A percentile compares a stretch with the other conserved stretches of the same genome.
Evolutionary conservation across 2,329 filamentous ascomycete species (phyloP).

Genomic region (Penicillium griseofulvum): DNA sequence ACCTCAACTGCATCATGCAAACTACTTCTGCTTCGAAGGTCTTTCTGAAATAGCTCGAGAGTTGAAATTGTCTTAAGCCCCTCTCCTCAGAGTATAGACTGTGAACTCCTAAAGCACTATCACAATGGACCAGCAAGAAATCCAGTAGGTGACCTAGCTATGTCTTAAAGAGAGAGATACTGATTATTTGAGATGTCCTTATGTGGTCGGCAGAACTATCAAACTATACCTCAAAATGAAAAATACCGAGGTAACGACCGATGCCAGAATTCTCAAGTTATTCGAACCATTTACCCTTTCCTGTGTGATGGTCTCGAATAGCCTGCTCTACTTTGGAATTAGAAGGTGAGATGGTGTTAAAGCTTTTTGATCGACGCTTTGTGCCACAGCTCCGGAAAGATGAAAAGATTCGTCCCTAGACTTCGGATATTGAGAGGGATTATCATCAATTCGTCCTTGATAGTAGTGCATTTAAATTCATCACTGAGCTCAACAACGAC

Average conservation of each 20-base stretch:
- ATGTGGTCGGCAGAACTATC: conserved; percentile 3
- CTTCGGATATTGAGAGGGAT: conserved; percentile 9
- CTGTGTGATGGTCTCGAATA: conserved; percentile 12
- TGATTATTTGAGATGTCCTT: conserved; percentile 8
- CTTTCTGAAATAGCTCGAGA: no score
- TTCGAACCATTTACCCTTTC: conserved; percentile 21
- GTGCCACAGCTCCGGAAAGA: conserved; percentile 12
- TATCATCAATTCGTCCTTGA: conserved; percentile 17
- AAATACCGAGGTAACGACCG: not conserved
- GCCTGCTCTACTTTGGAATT: not conserved
- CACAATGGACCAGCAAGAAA: no score
- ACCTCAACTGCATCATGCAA: no score
- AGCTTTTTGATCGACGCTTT: conserved; percentile 23
- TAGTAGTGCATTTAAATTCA: conserved; percentile 6
- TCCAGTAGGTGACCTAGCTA: no score
- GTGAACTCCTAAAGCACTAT: no score
- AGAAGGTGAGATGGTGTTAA: conserved; percentile 14
- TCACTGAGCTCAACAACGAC: conserved; percentile 1
- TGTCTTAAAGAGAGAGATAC: no score
- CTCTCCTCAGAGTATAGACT: no score
- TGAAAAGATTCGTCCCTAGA: conserved; percentile 12
- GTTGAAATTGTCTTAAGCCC: no score
- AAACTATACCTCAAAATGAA: not conserved
- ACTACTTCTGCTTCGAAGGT: no score
- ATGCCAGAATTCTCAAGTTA: conserved; percentile 10